Conservation (phyloP, 805 yeast species). For the Aciculoconidium aculeatum region DNA sequence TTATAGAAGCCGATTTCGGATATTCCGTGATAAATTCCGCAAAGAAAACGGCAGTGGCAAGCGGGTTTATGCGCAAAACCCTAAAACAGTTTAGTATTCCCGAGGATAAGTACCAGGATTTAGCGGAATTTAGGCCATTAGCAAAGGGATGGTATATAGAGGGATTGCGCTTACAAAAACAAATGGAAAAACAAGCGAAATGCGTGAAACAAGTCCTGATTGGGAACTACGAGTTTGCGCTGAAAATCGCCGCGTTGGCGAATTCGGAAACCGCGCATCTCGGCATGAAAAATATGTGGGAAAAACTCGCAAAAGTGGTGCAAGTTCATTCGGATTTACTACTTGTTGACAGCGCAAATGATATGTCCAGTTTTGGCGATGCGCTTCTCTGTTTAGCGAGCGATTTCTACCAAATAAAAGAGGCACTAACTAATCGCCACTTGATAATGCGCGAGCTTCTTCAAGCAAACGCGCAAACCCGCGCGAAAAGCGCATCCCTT, state of each 20-base stretch:
- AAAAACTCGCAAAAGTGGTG: slow-evolving; percentile 63
- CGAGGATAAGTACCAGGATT: slow-evolving; percentile 74
- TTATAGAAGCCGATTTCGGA: slow-evolving; percentile 71
- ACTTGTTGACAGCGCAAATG: slow-evolving; percentile 63
- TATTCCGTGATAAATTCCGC: slow-evolving; percentile 57
- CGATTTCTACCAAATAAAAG: slow-evolving; percentile 85
- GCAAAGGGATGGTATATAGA: slow-evolving; percentile 68
- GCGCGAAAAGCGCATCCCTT: slow-evolving; percentile 64
- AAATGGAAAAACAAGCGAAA: slow-evolving; percentile 51
- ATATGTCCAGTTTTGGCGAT: slow-evolving; percentile 73
- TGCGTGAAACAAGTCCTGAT: slow-evolving; percentile 47
- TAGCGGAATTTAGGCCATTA: slow-evolving; percentile 82
- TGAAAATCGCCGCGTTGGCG: slow-evolving; percentile 34
- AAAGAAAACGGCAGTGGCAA: slow-evolving; percentile 56
- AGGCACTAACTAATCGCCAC: slow-evolving; percentile 88
- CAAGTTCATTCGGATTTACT: slow-evolving; percentile 71
- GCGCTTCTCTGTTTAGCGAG: slow-evolving; percentile 56
- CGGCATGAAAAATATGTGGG: slow-evolving; percentile 77
- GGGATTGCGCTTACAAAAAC: slow-evolving; percentile 48
- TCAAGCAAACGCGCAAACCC: slow-evolving; percentile 72
- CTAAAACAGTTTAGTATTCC: slow-evolving; percentile 91
- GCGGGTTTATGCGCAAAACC: slow-evolving; percentile 84
- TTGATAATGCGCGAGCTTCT: slow-evolving; percentile 82
- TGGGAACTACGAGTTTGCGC: slow-evolving; percentile 43
- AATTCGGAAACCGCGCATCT: slow-evolving; percentile 45